A percentile compares a stretch with the other conserved stretches of the same genome.
Evolutionary conservation across 2,329 filamentous ascomycete species (phyloP).

Genomic region (Periglandula ipomoeae): DNA sequence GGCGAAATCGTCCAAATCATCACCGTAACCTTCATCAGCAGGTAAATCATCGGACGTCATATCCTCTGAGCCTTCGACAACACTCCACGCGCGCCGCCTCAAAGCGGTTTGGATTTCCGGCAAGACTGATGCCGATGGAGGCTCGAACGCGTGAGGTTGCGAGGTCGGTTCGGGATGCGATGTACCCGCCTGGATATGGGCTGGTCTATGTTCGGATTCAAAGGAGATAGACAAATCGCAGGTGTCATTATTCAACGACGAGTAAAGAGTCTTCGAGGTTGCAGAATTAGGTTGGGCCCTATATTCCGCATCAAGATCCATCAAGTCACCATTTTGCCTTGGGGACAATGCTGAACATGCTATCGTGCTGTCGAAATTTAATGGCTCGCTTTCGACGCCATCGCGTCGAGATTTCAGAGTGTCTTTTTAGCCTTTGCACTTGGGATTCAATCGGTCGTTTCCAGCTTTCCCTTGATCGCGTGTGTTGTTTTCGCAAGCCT

Average conservation of each 20-base stretch:
- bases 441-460: conserved; percentile 9
- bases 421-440: conserved; percentile 2
- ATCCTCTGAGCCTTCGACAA: not conserved
- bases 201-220: not conserved
- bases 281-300: not conserved
- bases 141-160: not conserved
- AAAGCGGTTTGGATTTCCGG: not conserved
- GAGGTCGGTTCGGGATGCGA: not conserved
- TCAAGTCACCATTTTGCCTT: not conserved
- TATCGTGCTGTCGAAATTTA: not conserved
- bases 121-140: not conserved
- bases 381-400: not conserved
- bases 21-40: not conserved
- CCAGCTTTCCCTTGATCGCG: not conserved
- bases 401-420: not conserved
- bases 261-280: not conserved
- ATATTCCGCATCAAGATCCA: not conserved
- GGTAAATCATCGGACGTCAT: not conserved
- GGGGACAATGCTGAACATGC: not conserved
- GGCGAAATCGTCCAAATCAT: conserved; percentile 6
- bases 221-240: not conserved
- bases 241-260: not conserved
- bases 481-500: too few relatives aligned
- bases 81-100: not conserved
- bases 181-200: not conserved